Conservation (phyloP, 148 eudicot genomes). For the Fagopyrum tataricum region DNA sequence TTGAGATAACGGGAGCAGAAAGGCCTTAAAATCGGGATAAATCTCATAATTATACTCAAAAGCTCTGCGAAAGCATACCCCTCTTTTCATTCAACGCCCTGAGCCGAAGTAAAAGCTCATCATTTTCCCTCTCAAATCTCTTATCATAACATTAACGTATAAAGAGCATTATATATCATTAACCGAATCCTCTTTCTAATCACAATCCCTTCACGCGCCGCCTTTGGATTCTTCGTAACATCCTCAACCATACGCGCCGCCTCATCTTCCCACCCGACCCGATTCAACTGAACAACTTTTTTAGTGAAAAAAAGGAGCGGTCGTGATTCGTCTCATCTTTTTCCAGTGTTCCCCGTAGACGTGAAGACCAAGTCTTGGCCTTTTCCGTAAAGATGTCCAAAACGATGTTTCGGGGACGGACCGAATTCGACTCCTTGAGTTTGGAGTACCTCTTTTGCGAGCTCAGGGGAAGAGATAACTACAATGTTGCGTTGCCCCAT, state of each 20-base stretch:
- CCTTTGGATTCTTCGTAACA: slow-evolving; percentile 10
- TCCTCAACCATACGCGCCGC: slow-evolving; percentile 31
- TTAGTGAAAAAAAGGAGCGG: slow-evolving; percentile 28
- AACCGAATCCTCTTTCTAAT: slow-evolving; percentile 36
- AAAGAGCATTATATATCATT: slow-evolving; percentile 41
- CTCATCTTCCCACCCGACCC: slow-evolving; percentile 39
- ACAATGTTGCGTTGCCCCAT: slow-evolving; percentile 36
- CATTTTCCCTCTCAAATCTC: slow-evolving; percentile 30
- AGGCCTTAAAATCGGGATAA: slow-evolving; percentile 48
- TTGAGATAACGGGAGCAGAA: slow-evolving; percentile 39
- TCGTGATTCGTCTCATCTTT: slow-evolving; percentile 47
- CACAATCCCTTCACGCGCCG: slow-evolving; percentile 26
- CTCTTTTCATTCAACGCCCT: slow-evolving; percentile 36
- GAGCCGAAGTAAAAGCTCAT: slow-evolving; percentile 29
- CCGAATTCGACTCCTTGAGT: slow-evolving; percentile 47
- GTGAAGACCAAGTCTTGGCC: slow-evolving; percentile 51
- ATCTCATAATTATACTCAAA: slow-evolving; percentile 54
- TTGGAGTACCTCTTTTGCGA: slow-evolving; percentile 40
- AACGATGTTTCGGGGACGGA: slow-evolving; percentile 36
- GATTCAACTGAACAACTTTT: slow-evolving; percentile 16
- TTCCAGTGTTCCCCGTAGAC: slow-evolving; percentile 44
- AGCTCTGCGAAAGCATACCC: slow-evolving; percentile 45
- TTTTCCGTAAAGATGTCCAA: slow-evolving; percentile 40
- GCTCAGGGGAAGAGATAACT: slow-evolving; percentile 35
- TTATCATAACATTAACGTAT: slow-evolving; percentile 41